phyloP scores from a whole-genome alignment of 2,329 filamentous ascomycete genomes.

The Tolypocladium sp. region DNA sequence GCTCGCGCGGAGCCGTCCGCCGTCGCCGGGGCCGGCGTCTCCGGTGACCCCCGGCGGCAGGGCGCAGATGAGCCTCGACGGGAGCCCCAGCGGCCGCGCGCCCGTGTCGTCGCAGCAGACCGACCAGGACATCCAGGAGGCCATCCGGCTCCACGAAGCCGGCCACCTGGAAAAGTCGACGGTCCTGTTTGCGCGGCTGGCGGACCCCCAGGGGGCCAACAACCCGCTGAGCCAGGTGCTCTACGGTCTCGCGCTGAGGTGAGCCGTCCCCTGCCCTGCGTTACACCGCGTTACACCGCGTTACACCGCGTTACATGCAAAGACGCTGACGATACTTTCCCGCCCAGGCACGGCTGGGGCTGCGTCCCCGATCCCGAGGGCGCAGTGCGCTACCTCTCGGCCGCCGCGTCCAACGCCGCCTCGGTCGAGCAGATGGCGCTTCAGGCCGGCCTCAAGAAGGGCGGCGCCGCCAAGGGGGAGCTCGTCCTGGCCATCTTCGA shows the following conservation, averaged over 20 bases:
- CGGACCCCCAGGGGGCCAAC: conserved; percentile 75
- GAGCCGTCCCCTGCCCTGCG: conserved; percentile 16
- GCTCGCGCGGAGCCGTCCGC: conserved; percentile 32
- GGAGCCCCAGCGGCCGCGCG: conserved; percentile 7
- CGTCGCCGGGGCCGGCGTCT: conserved; percentile 21
- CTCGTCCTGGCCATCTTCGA: conserved; percentile 95
- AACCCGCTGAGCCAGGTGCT: conserved; percentile 93
- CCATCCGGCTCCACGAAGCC: conserved; percentile 85
- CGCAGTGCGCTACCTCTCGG: conserved; percentile 77
- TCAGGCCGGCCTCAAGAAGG: conserved; percentile 80
- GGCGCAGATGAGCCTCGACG: conserved; percentile 14
- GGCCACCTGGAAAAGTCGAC: conserved; percentile 75
- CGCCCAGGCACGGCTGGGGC: conserved; percentile 80
- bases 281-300: conserved; percentile 12
- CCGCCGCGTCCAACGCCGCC: conserved; percentile 84
- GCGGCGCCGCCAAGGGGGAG: conserved; percentile 91
- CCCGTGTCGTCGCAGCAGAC: conserved; percentile 40
- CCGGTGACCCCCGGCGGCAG: conserved; percentile 10
- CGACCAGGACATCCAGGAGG: conserved; percentile 77
- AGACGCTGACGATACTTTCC: conserved; percentile 1
- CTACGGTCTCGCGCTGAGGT: conserved; percentile 86
- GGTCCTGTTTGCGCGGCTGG: conserved; percentile 73
- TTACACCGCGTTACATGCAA: conserved; percentile 13
- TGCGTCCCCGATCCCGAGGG: conserved; percentile 61
- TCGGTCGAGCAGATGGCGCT: conserved; percentile 79